Evolutionary conservation across 2,329 filamentous ascomycete genomes (phyloP).

Genomic region (Fusarium xylarioides): DNA sequence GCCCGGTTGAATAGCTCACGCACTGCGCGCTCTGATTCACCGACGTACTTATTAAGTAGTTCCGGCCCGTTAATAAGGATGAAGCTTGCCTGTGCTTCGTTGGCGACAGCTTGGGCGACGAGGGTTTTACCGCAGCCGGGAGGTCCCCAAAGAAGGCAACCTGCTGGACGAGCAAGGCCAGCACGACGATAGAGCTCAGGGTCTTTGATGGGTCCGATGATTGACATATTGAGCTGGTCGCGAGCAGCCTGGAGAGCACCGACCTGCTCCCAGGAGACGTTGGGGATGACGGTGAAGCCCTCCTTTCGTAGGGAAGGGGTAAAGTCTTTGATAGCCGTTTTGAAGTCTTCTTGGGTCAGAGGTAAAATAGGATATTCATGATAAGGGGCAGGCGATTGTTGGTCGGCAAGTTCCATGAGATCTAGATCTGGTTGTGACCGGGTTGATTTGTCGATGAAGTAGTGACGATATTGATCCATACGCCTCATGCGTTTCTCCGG

Average conservation of each 20-base stretch:
- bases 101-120: conserved; percentile 94
- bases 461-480: neutral
- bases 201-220: conserved; percentile 87
- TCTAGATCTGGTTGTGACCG: neutral
- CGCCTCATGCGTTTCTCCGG: neutral
- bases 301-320: conserved; percentile 78
- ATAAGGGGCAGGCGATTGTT: neutral
- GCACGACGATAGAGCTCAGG: conserved; percentile 80
- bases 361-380: conserved; percentile 1
- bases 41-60: conserved; percentile 96
- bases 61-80: conserved; percentile 98
- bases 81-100: conserved; percentile 95
- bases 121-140: conserved; percentile 97
- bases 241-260: conserved; percentile 84
- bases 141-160: conserved; percentile 94
- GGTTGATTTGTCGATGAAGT: neutral
- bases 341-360: conserved; percentile 65
- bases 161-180: conserved; percentile 82
- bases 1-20: conserved; percentile 92
- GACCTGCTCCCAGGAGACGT: conserved; percentile 92
- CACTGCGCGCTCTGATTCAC: conserved; percentile 92
- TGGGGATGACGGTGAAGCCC: conserved; percentile 92
- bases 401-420: conserved; percentile 28
- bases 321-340: conserved; percentile 73
- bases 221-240: conserved; percentile 82